Evolutionary conservation across 1,284 basidiomycete species (phyloP).

Genomic region (Stygiomarasmius scandens): DNA sequence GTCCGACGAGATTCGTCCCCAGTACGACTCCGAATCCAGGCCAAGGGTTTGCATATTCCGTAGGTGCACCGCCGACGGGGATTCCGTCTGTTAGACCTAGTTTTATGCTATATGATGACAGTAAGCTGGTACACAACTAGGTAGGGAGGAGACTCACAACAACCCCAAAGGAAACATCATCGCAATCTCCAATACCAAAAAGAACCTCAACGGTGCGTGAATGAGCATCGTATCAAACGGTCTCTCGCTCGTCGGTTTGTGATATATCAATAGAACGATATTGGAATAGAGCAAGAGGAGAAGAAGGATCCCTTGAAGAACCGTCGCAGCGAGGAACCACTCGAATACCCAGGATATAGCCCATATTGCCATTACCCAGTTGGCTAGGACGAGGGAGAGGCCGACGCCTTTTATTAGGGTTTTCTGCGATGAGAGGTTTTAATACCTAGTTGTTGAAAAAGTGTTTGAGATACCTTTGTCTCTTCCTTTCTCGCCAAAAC

Average conservation of each 20-base stretch:
- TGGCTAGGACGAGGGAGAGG: conserved; percentile 74
- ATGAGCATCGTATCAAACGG: conserved; percentile 70
- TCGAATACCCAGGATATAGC: conserved; percentile 79
- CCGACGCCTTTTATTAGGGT: conserved; percentile 80
- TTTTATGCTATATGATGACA: conserved; percentile 46
- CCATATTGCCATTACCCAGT: conserved; percentile 85
- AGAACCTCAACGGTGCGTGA: conserved; percentile 74
- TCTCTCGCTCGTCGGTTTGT: conserved; percentile 56
- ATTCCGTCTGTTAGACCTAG: conserved; percentile 52
- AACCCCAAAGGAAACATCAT: conserved; percentile 53
- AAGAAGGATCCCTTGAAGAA: conserved; percentile 62
- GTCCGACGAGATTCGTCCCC: conserved; percentile 57
- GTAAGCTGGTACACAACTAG: conserved; percentile 8
- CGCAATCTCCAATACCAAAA: conserved; percentile 58
- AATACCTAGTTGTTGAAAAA: no score
- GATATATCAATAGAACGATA: conserved; percentile 65
- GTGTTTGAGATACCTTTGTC: conserved; percentile 63
- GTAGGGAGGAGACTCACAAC: conserved; percentile 45
- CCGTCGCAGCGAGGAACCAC: conserved; percentile 61
- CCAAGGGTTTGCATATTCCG: conserved; percentile 56
- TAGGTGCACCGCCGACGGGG: conserved; percentile 38
- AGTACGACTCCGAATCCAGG: conserved; percentile 64
- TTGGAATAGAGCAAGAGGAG: conserved; percentile 69
- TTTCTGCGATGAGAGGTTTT: no score
- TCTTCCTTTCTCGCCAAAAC: conserved; percentile 72